phyloP scores from a whole-genome alignment of 441 rosid genomes.

The Populus tomentosa region DNA sequence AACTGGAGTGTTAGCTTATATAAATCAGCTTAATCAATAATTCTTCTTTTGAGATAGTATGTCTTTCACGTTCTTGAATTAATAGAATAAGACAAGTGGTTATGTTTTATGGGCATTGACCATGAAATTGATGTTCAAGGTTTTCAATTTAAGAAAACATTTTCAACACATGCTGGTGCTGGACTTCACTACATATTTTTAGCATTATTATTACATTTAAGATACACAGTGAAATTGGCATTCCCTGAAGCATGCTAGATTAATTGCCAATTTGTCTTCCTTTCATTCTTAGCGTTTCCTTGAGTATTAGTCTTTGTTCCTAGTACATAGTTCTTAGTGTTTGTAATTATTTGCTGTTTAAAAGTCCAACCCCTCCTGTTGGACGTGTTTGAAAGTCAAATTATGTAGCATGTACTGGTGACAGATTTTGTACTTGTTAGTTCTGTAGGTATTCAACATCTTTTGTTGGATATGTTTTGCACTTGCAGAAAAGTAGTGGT shows the following conservation, averaged over 20 bases:
- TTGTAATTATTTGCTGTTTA: neutral
- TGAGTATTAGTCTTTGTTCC: neutral
- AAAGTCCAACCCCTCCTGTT: neutral
- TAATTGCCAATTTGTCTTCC: neutral
- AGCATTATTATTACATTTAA: neutral
- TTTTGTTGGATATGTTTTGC: neutral
- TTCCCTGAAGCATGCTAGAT: neutral
- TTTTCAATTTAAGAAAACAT: neutral
- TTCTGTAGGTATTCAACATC: neutral
- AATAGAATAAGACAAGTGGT: neutral
- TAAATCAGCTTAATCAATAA: neutral
- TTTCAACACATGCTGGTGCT: neutral
- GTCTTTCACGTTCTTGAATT: neutral
- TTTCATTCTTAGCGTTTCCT: neutral
- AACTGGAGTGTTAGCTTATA: neutral
- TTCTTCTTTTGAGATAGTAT: neutral
- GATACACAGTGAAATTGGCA: neutral
- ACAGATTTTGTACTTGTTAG: too few relatives aligned
- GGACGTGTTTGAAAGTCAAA: neutral
- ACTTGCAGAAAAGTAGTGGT: neutral
- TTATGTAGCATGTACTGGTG: too few relatives aligned
- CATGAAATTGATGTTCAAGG: neutral
- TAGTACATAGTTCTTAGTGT: neutral
- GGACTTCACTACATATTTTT: neutral
- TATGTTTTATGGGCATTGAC: neutral